A percentile compares a stretch with the other conserved stretches of the same genome.
phyloP scores from a whole-genome alignment of 768 basidiomycete genomes.

The Mycena capillaripes region DNA sequence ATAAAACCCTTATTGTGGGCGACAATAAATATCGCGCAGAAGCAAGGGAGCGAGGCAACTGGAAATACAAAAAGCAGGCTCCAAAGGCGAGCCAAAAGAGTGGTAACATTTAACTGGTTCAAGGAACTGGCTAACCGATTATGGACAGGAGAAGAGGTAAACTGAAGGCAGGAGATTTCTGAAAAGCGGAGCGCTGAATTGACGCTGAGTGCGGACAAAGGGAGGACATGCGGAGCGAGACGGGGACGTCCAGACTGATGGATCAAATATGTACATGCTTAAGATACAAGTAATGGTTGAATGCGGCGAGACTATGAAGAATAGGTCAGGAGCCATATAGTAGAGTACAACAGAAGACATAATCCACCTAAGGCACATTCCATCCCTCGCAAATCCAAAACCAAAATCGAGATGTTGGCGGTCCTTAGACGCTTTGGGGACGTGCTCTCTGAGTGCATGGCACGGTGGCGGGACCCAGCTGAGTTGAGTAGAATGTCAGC shows the following conservation, averaged over 20 bases:
- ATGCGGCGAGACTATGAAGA: background rate
- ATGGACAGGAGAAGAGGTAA: no score
- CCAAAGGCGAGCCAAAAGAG: background rate
- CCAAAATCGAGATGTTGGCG: background rate
- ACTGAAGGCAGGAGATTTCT: conserved; percentile 1
- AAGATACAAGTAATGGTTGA: background rate
- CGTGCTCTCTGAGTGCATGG: background rate
- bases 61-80: background rate
- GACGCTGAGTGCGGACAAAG: background rate
- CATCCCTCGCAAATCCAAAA: background rate
- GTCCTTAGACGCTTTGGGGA: background rate
- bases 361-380: background rate
- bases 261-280: background rate
- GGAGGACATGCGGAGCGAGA: conserved; percentile 1
- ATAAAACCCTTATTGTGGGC: no score
- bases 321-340: background rate
- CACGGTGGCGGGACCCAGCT: background rate
- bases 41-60: background rate
- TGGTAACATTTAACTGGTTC: no score
- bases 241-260: background rate
- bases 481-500: background rate
- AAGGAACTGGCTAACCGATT: no score
- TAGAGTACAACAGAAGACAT: background rate
- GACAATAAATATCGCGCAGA: no score
- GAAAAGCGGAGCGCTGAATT: background rate